phyloP scores from a whole-genome alignment of 2,329 filamentous ascomycete species.

The Ascochyta rabiei region DNA sequence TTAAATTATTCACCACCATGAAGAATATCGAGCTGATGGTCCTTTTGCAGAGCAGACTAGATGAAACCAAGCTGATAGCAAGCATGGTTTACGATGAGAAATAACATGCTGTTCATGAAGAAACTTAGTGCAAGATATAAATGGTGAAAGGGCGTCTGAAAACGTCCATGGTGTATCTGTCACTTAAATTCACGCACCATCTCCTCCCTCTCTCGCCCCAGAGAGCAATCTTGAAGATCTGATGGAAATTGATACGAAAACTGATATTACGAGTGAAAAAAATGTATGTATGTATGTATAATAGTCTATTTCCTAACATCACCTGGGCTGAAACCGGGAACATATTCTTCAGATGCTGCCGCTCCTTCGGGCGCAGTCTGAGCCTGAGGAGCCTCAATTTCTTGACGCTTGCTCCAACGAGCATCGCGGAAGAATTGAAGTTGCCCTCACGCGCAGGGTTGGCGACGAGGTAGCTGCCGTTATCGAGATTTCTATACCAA shows the following conservation, averaged over 20 bases:
- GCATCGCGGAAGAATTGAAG: slow-evolving; percentile 9
- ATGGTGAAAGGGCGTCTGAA: too few relatives aligned
- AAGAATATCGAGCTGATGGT: too few relatives aligned
- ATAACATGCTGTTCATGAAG: too few relatives aligned
- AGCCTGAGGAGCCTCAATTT: background rate
- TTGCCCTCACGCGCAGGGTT: slow-evolving; percentile 11
- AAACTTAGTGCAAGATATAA: too few relatives aligned
- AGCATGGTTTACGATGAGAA: too few relatives aligned
- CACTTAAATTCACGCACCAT: too few relatives aligned
- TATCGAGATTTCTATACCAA: slow-evolving; percentile 9
- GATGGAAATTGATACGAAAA: background rate
- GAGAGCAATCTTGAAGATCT: too few relatives aligned
- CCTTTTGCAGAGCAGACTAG: too few relatives aligned
- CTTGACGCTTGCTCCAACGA: slow-evolving; percentile 10
- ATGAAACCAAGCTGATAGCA: too few relatives aligned
- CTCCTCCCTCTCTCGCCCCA: too few relatives aligned
- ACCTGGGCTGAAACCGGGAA: background rate
- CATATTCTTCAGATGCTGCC: background rate
- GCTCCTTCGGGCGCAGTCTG: background rate
- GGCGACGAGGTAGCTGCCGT: slow-evolving; percentile 1
- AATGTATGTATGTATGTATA: slow-evolving; percentile 1
- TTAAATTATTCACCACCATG: too few relatives aligned
- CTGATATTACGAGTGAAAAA: slow-evolving; percentile 5
- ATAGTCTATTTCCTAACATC: background rate
- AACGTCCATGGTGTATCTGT: too few relatives aligned